Base-by-base conservation (phyloP, 2,329 filamentous ascomycete species). In the Epichloe baconii region DNA sequence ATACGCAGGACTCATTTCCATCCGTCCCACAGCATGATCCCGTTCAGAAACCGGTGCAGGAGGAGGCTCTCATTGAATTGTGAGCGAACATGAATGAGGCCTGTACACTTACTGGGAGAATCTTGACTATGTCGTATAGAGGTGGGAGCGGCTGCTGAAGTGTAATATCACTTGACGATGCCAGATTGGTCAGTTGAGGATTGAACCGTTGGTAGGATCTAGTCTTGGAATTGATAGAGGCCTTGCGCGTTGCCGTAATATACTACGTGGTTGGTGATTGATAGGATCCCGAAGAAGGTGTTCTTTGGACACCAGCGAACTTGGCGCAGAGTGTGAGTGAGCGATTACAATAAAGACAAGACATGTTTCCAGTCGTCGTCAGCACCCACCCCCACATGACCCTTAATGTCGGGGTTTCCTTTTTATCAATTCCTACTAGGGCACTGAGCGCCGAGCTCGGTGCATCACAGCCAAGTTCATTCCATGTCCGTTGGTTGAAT, bases 11-110 rank as follows among this genome's bases (percentile, higher is more conserved):
- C 23, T 70, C 76, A 3, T 87, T 88, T 60, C 85, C 85, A 1
- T 72, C 77, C 2, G 74, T 78, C 31, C 80, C 78, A 12, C 68
- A 69, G 49, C 74, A 67, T 47, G 69, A 71, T 43, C 68, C 66
- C 3, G 54, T 61, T 23, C 62, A 64, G 54, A 61, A 74, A 59
- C 77, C 77, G 14, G 75, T 71, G 1, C 75, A 85, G 45, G 86
- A 91, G 66, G 87, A 91, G 67, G 85, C 82, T 53, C 68, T 93
- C 61, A 93, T 93, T 66, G 87, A 93, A 66, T 73, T 91, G 55
- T 90, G 58, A 62, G 38, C 10, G 19, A 41, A 31, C 4, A 7
- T 48, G 10, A 19, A 38, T 14, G 40, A n/a, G 17, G 5, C 44
- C n/a, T 47, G 14, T 47, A 8, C 17, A 14, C 35, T 5, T 6